These are phyloP conservation scores for Viridothelium virens DNA, from an alignment of 495 filamentous ascomycete genomes.

Conservation along the genomic window DNA sequence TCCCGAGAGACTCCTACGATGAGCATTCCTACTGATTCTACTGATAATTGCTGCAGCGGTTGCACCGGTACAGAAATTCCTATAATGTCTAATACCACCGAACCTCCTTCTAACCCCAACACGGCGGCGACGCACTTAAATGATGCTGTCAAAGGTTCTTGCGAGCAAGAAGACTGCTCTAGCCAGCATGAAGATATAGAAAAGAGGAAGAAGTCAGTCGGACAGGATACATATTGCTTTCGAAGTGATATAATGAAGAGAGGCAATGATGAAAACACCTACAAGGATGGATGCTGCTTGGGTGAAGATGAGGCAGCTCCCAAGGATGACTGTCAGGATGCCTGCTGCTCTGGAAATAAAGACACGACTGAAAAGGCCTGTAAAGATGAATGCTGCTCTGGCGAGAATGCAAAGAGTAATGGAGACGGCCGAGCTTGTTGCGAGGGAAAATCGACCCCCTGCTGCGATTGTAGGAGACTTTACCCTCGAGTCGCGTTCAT, in stretches of 20 bases:
- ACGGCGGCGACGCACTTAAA: neutral
- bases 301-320: neutral
- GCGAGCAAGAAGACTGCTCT: neutral
- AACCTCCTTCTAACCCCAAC: neutral
- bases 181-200: neutral
- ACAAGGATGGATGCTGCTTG: neutral
- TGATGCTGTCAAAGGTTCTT: neutral
- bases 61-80: neutral
- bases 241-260: neutral
- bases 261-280: neutral
- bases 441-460: neutral
- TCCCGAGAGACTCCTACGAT: neutral
- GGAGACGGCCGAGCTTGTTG: neutral
- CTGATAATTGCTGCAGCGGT: neutral
- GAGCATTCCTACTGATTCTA: neutral
- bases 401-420: neutral
- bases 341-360: neutral
- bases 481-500: neutral
- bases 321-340: neutral
- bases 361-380: neutral
- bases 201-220: neutral
- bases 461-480: slow-evolving; percentile 2
- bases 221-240: neutral
- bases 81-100: neutral
- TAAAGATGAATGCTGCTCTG: neutral